Base-by-base conservation (phyloP, 164 flowering plant species). In the Akebia trifoliata region DNA sequence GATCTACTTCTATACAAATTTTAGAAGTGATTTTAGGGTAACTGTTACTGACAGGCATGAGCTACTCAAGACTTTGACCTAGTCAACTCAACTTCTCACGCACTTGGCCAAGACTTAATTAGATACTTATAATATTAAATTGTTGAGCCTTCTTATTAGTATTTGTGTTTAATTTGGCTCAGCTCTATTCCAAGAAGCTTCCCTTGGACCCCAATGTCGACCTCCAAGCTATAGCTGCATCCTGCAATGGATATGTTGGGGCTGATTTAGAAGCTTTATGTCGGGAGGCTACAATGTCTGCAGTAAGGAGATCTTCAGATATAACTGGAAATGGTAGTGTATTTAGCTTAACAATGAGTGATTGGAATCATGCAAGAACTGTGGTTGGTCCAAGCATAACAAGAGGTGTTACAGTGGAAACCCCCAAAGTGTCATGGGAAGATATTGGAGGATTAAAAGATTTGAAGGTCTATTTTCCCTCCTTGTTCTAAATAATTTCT, bases 231-330 rank as follows among this genome's bases (percentile, higher is more conserved):
- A 66, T 90, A 69, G 97, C 97, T 69, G 76, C 87, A 67, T 76
- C 84, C 61, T 94, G 95, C 71, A 86, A 86, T 75, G 97, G 99
- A 52, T 94, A 74, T 74, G 96, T 87, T 50, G 99, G 99, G 54
- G 96, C 96, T 69, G 99, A 94, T 81, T 72, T 94, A 63, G 95
- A 94, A 73, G 87, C 96, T 55, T 72, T 94, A 53, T 90, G 96
- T 61, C 81, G 81, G 46, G 97, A 90, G 59, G 96, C 97, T 61
- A 54, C 77, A 32, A 47, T 74, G 58, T 73, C 71, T 51, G 86
- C 95, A 46, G 18, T 37, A 28, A 65, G 62, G 60, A 83, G 79
- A 57, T 65, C 72, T 55, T 54, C 75, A 49, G 60, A 62, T 62
- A 25, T 38, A 45, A 62, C 64, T 39, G 68, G 59, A 61, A 72